A percentile compares a stretch with the other conserved stretches of the same genome.
Conservation (phyloP, 441 rosid genomes). For the Euphorbia celastroides region DNA sequence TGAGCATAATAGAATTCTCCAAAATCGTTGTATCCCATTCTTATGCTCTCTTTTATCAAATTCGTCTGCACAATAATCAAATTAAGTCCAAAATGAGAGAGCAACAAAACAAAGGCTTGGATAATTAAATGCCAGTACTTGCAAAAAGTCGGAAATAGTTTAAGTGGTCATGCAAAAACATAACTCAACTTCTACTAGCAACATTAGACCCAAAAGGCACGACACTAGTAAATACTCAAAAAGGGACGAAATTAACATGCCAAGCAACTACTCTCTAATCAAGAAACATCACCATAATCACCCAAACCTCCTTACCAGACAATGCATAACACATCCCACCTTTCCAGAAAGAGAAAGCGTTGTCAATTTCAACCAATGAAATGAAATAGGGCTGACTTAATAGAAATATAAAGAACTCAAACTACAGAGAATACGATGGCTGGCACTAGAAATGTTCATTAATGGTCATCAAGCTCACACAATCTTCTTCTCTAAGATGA, state of each 20-base stretch:
- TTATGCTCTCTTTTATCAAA: constrained; percentile 92
- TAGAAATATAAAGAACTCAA: too few relatives aligned
- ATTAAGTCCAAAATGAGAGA: not conserved
- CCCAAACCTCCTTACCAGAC: not conserved
- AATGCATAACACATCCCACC: not conserved
- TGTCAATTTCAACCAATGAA: not conserved
- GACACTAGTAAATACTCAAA: too few relatives aligned
- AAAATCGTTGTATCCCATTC: constrained; percentile 99
- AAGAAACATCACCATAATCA: too few relatives aligned
- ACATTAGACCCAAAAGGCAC: not conserved
- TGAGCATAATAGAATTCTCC: constrained; percentile 93
- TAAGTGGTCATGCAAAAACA: not conserved
- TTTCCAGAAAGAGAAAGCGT: not conserved
- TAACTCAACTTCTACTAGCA: not conserved
- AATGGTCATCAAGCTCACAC: not conserved
- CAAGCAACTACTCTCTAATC: not conserved
- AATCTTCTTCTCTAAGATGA: not conserved
- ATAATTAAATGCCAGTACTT: not conserved
- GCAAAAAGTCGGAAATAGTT: not conserved
- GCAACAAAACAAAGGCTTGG: not conserved
- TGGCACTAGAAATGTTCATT: not conserved
- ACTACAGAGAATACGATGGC: not conserved
- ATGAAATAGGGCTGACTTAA: not conserved
- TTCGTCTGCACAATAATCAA: constrained; percentile 57
- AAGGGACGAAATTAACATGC: not conserved